phyloP scores from a whole-genome alignment of 208 protist genomes.

The Trypanosoma mega region DNA sequence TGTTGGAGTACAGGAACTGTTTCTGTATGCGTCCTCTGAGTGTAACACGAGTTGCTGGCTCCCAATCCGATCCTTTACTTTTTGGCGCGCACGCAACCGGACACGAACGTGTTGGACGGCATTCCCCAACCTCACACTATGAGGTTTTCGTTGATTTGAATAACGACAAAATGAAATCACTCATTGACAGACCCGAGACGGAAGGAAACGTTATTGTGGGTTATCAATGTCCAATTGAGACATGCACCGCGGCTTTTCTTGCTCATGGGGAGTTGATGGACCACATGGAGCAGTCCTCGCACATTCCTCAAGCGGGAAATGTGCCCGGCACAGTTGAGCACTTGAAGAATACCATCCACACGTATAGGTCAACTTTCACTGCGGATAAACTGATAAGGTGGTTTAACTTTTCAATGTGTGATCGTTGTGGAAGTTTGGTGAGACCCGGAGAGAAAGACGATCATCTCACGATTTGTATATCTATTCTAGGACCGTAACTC shows the following conservation, averaged over 20 bases:
- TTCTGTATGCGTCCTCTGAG: slow-evolving; percentile 5
- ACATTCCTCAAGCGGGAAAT: slow-evolving; percentile 16
- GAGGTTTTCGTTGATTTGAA: slow-evolving; percentile 57
- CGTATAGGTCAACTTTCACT: too few species aligned
- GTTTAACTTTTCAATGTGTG: too few species aligned
- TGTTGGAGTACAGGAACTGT: slow-evolving; percentile 40
- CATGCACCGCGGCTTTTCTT: slow-evolving; percentile 52
- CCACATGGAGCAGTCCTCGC: slow-evolving; percentile 41
- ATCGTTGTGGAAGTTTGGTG: too few species aligned
- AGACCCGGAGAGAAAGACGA: too few species aligned
- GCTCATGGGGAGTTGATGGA: slow-evolving; percentile 58
- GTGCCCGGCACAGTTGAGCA: too few species aligned
- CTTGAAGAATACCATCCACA: too few species aligned
- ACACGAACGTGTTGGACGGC: too few species aligned
- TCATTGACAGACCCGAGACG: background rate
- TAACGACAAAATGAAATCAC: slow-evolving; percentile 9
- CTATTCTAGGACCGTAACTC: too few species aligned
- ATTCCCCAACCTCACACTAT: too few species aligned
- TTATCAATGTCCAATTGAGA: slow-evolving; percentile 29
- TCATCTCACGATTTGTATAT: too few species aligned
- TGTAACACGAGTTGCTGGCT: background rate
- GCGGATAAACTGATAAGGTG: too few species aligned
- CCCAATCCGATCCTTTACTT: background rate
- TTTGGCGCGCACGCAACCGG: slow-evolving; percentile 35
- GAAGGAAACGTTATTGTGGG: slow-evolving; percentile 15